Base-by-base conservation (phyloP, 2,329 filamentous ascomycete genomes). In the Beauveria asiatica region DNA sequence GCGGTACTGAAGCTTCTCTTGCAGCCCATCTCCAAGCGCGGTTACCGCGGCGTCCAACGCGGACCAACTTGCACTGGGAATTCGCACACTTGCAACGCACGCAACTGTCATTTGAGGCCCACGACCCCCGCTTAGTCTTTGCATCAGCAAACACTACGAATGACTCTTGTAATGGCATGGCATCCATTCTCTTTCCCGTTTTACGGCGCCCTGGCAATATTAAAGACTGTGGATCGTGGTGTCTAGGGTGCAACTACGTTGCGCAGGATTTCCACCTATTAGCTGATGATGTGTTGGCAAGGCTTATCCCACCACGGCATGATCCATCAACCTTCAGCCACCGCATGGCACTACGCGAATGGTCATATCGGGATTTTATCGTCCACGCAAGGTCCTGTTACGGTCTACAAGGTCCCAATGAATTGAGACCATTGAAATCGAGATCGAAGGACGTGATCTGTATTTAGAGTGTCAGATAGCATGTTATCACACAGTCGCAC, bases 1-100 rank as follows among this genome's bases (percentile, higher is more conserved):
- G 67, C 10, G 66, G 67, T 13, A 69, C 66, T 0, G 33, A 58
- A 33, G 55, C 55, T 17, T 23, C 46, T 13, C 45, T 58, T 10
- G n/a, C 30, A 2, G 37, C 45, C n/a, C 27, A 51, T 37, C 33
- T 58, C 1, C 25, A 16, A 16, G 45, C 52, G 17, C 33, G 39
- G 25, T 19, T 25, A 11, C 21, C 16, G 21, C 4, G 16, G 21
- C 30, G 16, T 3, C 6, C 23, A 17, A 5, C 3, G 13, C 2
- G 10, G 17, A 21, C 13, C 16, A 0, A 4, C 33, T 16, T 37
- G 5, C 10, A 45, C 10, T 33, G 17, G 6, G 7, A 17, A 11
- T 37, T 46, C 21, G 19, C n/a, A 21, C 39, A 55, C n/a, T n/a
- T 57, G 19, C 41, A 48, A 5, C 53, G 41, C 11, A n/a, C 56